A percentile compares a stretch with the other conserved stretches of the same genome.
These are phyloP conservation scores for Zoysia pacifica DNA, from an alignment of 176 grass and related monocot genomes.

Conservation along the genomic window DNA sequence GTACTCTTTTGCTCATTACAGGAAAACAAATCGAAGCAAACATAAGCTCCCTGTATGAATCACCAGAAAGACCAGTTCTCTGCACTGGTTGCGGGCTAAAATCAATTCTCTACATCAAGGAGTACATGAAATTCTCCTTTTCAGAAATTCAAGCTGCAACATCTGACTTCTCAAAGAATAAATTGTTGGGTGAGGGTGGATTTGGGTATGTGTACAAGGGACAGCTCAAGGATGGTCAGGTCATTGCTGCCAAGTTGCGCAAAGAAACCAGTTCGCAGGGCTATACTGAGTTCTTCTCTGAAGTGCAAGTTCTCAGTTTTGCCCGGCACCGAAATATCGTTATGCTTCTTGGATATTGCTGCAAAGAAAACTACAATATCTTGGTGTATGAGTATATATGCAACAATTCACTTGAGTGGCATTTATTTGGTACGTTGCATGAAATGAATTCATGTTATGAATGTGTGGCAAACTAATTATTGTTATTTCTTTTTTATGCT, in stretches of 20 bases:
- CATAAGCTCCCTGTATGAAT: slow-evolving; percentile 42
- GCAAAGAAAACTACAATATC: slow-evolving; percentile 78
- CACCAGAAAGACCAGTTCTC: slow-evolving; percentile 53
- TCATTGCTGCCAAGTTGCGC: slow-evolving; percentile 65
- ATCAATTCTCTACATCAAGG: slow-evolving; percentile 71
- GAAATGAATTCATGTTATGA: slow-evolving; percentile 8
- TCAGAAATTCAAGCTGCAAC: slow-evolving; percentile 72
- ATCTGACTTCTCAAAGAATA: slow-evolving; percentile 55
- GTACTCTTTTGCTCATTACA: slow-evolving; percentile 23
- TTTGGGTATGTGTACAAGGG: slow-evolving; percentile 80
- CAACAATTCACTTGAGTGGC: slow-evolving; percentile 76
- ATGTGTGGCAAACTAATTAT: background rate
- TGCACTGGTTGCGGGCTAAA: slow-evolving; percentile 60
- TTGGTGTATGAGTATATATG: slow-evolving; percentile 81
- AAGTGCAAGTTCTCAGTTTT: slow-evolving; percentile 81
- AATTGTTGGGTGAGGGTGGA: slow-evolving; percentile 68
- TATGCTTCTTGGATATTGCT: slow-evolving; percentile 80
- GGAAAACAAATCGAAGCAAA: slow-evolving; percentile 45
- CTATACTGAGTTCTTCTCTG: slow-evolving; percentile 75
- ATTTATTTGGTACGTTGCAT: slow-evolving; percentile 65
- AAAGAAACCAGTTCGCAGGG: slow-evolving; percentile 75
- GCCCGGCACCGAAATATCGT: slow-evolving; percentile 71
- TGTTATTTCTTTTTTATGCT: background rate
- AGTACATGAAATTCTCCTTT: slow-evolving; percentile 73
- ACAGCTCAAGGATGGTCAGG: slow-evolving; percentile 68